A percentile compares a stretch with the other conserved stretches of the same genome.
These are phyloP conservation scores for Guyanaporus albipodus DNA, from an alignment of 768 basidiomycete species.

Conservation along the genomic window DNA sequence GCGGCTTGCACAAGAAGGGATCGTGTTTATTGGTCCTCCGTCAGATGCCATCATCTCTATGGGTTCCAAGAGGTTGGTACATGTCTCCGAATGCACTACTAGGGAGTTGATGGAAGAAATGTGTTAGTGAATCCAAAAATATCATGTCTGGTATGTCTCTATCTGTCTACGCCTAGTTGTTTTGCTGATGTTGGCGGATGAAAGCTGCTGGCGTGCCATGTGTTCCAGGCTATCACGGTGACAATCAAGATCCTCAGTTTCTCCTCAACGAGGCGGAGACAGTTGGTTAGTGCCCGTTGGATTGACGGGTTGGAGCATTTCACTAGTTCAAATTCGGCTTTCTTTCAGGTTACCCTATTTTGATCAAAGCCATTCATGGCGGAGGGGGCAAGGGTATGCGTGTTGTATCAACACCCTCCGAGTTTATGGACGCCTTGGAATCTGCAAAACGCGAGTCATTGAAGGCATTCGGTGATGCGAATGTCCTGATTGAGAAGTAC, in stretches of 20 bases:
- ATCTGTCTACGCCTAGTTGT: not conserved
- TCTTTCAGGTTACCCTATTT: conserved; percentile 71
- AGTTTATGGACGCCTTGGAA: conserved; percentile 75
- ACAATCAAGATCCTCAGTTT: conserved; percentile 69
- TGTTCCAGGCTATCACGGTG: conserved; percentile 91
- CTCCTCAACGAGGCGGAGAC: conserved; percentile 64
- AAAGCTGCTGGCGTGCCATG: conserved; percentile 86
- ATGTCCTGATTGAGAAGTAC: conserved; percentile 86
- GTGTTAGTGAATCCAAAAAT: conserved; percentile 84
- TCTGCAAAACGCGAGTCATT: conserved; percentile 88
- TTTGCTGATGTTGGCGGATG: conserved; percentile 10
- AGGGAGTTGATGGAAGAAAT: not conserved
- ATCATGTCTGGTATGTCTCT: conserved; percentile 72
- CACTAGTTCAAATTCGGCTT: not conserved
- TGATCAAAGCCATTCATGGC: conserved; percentile 96
- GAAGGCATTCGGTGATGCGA: conserved; percentile 85
- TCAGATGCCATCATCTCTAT: conserved; percentile 85
- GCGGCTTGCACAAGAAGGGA: conserved; percentile 69
- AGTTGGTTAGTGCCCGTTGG: conserved; percentile 48
- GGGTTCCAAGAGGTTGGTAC: conserved; percentile 85
- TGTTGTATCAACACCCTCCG: conserved; percentile 59
- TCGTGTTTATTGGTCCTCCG: conserved; percentile 91
- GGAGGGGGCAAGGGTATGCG: conserved; percentile 98
- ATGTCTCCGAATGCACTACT: not conserved
- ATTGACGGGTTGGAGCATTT: not conserved